phyloP scores from a whole-genome alignment of 805 yeast genomes.

The Cyberlindnera euphorbiae region DNA sequence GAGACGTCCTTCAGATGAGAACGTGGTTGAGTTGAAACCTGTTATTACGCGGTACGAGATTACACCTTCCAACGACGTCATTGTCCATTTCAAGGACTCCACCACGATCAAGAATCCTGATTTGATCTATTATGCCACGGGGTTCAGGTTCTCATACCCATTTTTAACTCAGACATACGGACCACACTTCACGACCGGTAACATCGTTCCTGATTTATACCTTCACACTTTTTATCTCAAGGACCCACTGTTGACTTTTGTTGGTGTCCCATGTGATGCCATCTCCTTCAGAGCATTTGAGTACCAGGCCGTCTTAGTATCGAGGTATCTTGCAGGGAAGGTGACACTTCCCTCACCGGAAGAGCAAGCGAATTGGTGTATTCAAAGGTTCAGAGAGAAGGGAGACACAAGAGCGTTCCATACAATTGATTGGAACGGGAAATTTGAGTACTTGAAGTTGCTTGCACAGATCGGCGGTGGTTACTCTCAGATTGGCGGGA shows the following conservation, averaged over 20 bases:
- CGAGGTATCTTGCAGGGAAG: conserved; percentile 31
- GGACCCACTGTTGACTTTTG: conserved; percentile 31
- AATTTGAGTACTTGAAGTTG: conserved; percentile 25
- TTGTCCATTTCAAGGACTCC: conserved; percentile 43
- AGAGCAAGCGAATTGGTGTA: conserved; percentile 30
- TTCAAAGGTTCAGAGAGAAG: conserved; percentile 23
- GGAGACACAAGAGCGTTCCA: conserved; percentile 31
- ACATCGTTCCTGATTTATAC: conserved; percentile 27
- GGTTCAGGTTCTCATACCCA: conserved; percentile 58
- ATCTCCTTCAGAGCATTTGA: conserved; percentile 37
- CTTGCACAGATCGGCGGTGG: conserved; percentile 29
- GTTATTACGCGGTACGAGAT: conserved; percentile 34
- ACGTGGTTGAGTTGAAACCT: conserved; percentile 31
- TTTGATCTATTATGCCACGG: conserved; percentile 62
- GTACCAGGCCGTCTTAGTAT: conserved; percentile 35
- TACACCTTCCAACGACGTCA: conserved; percentile 19
- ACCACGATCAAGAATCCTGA: conserved; percentile 41
- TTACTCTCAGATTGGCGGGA: conserved; percentile 7
- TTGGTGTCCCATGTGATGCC: conserved; percentile 36
- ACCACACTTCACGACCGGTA: conserved; percentile 26
- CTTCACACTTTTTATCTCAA: conserved; percentile 31
- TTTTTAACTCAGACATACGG: conserved; percentile 32
- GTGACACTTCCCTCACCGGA: conserved; percentile 26
- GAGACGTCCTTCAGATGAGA: conserved; percentile 27
- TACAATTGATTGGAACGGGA: conserved; percentile 32